Evolutionary conservation across 768 basidiomycete species (phyloP).

Genomic region (Termitomyces sp.): DNA sequence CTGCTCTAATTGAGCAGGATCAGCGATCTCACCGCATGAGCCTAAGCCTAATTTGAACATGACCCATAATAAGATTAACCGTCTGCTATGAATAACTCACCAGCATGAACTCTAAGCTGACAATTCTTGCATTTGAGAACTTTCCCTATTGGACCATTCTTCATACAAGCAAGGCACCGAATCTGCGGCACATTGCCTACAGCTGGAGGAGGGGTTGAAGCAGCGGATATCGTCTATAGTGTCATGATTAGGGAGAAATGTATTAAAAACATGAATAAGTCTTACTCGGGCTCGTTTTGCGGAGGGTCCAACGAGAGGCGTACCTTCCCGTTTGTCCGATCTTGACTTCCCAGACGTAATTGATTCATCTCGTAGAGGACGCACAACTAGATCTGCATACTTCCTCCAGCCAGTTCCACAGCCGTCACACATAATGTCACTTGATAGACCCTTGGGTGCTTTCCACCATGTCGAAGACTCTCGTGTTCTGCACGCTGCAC

Average conservation of each 20-base stretch:
- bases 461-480: conserved; percentile 88
- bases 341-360: conserved; percentile 50
- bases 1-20: conserved; percentile 58
- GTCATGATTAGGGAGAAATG: not conserved
- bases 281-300: conserved; percentile 44
- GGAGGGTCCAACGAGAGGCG: conserved; percentile 42
- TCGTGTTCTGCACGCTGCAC: conserved; percentile 82
- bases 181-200: conserved; percentile 53
- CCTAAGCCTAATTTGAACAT: conserved; percentile 34
- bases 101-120: conserved; percentile 75
- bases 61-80: not conserved
- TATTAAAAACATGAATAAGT: not conserved
- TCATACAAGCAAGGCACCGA: conserved; percentile 72
- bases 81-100: conserved; percentile 33
- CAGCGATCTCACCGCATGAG: conserved; percentile 65
- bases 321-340: conserved; percentile 62
- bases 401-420: conserved; percentile 92
- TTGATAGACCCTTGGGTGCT: conserved; percentile 81
- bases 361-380: conserved; percentile 67
- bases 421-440: conserved; percentile 75
- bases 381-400: conserved; percentile 84
- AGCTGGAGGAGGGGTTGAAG: conserved; percentile 65
- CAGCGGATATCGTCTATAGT: conserved; percentile 44
- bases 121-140: conserved; percentile 84
- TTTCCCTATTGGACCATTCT: conserved; percentile 70